These are phyloP conservation scores for Ceraceosorus guamensis DNA, from an alignment of 1,284 basidiomycete genomes.

Conservation along the genomic window DNA sequence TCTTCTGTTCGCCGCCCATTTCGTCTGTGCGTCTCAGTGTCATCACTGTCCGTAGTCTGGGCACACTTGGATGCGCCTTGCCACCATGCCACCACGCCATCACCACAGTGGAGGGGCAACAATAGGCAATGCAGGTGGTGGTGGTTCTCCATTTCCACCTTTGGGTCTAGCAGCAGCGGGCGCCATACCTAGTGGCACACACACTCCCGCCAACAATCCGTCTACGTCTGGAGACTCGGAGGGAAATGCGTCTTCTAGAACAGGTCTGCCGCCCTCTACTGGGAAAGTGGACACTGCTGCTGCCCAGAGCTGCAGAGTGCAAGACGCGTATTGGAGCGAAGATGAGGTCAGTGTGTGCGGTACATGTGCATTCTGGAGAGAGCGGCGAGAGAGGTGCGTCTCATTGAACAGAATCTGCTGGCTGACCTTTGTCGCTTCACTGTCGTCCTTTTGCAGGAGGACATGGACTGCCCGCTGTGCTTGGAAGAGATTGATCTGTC, in stretches of 20 bases:
- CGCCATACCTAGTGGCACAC: not conserved
- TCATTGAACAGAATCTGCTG: not conserved
- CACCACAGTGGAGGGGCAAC: no score
- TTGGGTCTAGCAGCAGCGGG: slow-evolving; percentile 26
- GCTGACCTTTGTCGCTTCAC: not conserved
- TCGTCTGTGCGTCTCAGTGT: no score
- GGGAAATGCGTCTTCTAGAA: not conserved
- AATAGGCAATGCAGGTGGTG: not conserved
- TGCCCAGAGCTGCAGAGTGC: slow-evolving; percentile 58
- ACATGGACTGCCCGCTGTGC: slow-evolving; percentile 95
- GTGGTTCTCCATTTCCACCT: slow-evolving; percentile 22
- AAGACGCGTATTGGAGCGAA: slow-evolving; percentile 98
- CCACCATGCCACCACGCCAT: no score
- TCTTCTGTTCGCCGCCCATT: no score
- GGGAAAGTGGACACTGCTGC: slow-evolving; percentile 37
- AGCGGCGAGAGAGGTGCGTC: not conserved
- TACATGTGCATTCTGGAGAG: no score
- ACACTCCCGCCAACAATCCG: slow-evolving; percentile 5
- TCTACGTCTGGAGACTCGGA: not conserved
- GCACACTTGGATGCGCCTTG: no score
- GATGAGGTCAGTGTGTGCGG: slow-evolving; percentile 59
- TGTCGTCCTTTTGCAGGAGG: slow-evolving; percentile 60
- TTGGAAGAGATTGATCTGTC: slow-evolving; percentile 98
- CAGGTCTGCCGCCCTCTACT: slow-evolving; percentile 36
- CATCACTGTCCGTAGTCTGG: no score